A percentile compares a stretch with the other conserved stretches of the same genome.
phyloP scores from a whole-genome alignment of 176 grass and related monocot genomes.

The Puya raimondii region DNA sequence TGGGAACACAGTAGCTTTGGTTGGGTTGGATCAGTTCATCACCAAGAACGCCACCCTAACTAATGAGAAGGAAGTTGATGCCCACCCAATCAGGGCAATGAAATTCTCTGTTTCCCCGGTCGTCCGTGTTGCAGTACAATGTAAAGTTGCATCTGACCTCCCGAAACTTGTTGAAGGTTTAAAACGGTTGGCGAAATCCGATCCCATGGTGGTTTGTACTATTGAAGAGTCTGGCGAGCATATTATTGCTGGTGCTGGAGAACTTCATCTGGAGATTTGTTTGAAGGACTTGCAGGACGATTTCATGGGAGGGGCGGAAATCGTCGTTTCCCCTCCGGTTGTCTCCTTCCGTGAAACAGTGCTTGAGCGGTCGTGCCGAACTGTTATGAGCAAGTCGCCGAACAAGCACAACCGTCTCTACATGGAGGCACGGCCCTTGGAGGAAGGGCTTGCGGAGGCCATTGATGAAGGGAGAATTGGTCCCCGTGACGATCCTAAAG shows the following conservation, averaged over 20 bases:
- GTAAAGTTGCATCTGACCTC: conserved; percentile 2
- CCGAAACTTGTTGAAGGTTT: conserved; percentile 17
- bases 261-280: not conserved
- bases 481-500: not conserved
- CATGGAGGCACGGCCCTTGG: not conserved
- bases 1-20: conserved; percentile 1
- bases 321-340: not conserved
- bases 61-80: conserved; percentile 19
- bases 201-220: conserved; percentile 13
- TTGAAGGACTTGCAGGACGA: conserved; percentile 1
- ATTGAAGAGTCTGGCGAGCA: not conserved
- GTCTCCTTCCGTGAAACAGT: not conserved
- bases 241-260: not conserved
- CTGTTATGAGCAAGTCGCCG: conserved; percentile 1
- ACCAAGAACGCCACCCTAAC: conserved; percentile 3
- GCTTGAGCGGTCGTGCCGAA: not conserved
- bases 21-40: not conserved
- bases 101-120: conserved; percentile 7
- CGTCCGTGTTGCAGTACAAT: not conserved
- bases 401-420: conserved; percentile 3
- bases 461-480: conserved; percentile 4
- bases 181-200: conserved; percentile 8
- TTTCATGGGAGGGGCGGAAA: conserved; percentile 4
- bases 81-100: conserved; percentile 11
- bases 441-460: not conserved